phyloP scores from a whole-genome alignment of 805 yeast genomes.

The Yamadazyma tumulicola region DNA sequence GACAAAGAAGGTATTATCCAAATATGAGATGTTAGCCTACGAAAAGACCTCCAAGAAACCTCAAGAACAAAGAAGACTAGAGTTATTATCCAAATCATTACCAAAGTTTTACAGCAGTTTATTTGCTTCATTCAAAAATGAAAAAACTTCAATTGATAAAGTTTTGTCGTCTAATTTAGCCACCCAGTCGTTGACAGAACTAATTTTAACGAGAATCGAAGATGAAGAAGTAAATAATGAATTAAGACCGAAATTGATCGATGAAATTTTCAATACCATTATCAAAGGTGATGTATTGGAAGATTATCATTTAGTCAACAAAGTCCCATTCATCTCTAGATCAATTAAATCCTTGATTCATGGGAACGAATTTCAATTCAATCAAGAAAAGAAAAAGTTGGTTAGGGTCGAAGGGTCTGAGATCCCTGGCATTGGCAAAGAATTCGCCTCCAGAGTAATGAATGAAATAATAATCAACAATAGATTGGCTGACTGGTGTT shows the following conservation, averaged over 20 bases:
- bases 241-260: constrained; percentile 48
- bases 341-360: constrained; percentile 72
- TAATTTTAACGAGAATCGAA: constrained; percentile 45
- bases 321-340: constrained; percentile 68
- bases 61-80: constrained; percentile 67
- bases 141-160: constrained; percentile 40
- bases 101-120: constrained; percentile 63
- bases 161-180: constrained; percentile 71
- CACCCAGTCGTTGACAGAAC: constrained; percentile 77
- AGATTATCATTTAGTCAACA: constrained; percentile 64
- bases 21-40: constrained; percentile 55
- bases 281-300: constrained; percentile 64
- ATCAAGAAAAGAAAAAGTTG: constrained; percentile 45
- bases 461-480: constrained; percentile 50
- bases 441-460: constrained; percentile 53
- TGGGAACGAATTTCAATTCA: constrained; percentile 79
- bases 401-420: constrained; percentile 36
- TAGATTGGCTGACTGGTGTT: constrained; percentile 60
- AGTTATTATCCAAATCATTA: constrained; percentile 60
- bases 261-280: constrained; percentile 51
- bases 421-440: constrained; percentile 50
- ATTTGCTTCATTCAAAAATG: constrained; percentile 20
- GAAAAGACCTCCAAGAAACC: constrained; percentile 81
- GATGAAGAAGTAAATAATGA: constrained; percentile 36
- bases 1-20: constrained; percentile 54